These are phyloP conservation scores for Cetraspora pellucida DNA, from an alignment of 192 early-diverging fungal genomes.

Conservation along the genomic window DNA sequence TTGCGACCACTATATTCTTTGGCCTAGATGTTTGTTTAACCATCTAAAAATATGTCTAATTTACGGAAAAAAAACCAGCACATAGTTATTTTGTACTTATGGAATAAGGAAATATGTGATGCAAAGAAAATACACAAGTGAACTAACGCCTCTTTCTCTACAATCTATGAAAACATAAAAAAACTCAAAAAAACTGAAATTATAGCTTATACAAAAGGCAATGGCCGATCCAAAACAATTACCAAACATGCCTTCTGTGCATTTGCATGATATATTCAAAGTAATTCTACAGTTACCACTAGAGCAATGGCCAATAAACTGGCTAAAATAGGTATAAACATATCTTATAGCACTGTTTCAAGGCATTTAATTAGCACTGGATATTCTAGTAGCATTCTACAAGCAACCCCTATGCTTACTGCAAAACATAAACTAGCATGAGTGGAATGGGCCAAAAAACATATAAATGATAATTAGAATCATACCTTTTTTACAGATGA, in stretches of 20 bases:
- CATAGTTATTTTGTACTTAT: neutral
- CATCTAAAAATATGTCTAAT: too few relatives aligned
- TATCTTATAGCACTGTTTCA: neutral
- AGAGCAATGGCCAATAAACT: neutral
- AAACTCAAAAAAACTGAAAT: slow-evolving; percentile 18
- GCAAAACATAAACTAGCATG: neutral
- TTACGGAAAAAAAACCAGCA: neutral
- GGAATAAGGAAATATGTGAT: slow-evolving; percentile 2
- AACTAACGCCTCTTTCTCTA: slow-evolving; percentile 6
- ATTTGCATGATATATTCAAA: neutral
- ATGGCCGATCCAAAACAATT: slow-evolving; percentile 3
- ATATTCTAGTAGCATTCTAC: neutral
- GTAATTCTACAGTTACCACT: neutral
- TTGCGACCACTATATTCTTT: too few relatives aligned
- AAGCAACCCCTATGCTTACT: neutral
- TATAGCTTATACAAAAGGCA: neutral
- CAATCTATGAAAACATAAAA: slow-evolving; percentile 22
- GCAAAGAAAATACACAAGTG: neutral
- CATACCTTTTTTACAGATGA: slow-evolving; percentile 19
- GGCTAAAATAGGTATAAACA: neutral
- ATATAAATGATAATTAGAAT: slow-evolving; percentile 16
- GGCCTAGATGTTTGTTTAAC: too few relatives aligned
- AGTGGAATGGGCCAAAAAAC: slow-evolving; percentile 5
- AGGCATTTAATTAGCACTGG: neutral
- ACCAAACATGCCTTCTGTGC: neutral